A percentile compares a stretch with the other conserved stretches of the same genome.
Conservation (phyloP, 2,329 filamentous ascomycete species). For the Hypomyces perniciosus region DNA sequence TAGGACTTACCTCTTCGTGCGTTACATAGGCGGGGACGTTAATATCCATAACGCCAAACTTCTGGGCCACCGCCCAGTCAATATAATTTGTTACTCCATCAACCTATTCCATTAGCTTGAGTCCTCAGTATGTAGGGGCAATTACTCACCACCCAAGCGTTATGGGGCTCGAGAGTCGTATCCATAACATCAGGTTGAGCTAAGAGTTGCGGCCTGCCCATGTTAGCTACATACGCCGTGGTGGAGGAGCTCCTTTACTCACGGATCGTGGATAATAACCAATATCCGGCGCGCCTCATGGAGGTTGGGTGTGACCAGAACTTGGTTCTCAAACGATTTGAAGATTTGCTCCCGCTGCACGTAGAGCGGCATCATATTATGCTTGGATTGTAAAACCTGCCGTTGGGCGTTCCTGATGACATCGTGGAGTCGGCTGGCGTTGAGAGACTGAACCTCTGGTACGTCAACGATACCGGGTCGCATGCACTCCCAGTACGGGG, state of each 20-base stretch:
- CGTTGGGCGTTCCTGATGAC: slow-evolving; percentile 73
- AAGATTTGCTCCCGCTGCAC: slow-evolving; percentile 69
- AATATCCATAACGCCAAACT: slow-evolving; percentile 82
- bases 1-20: slow-evolving; percentile 46
- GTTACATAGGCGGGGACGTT: slow-evolving; percentile 79
- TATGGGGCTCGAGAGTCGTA: slow-evolving; percentile 71
- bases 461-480: slow-evolving; percentile 59
- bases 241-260: slow-evolving; percentile 30
- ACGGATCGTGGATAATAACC: slow-evolving; percentile 88
- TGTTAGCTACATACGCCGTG: slow-evolving; percentile 11
- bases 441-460: slow-evolving; percentile 44
- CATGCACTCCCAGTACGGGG: slow-evolving; percentile 83
- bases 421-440: slow-evolving; percentile 65
- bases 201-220: slow-evolving; percentile 57
- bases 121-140: background rate
- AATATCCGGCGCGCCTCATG: slow-evolving; percentile 62
- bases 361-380: slow-evolving; percentile 73
- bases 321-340: slow-evolving; percentile 78
- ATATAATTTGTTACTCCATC: slow-evolving; percentile 78
- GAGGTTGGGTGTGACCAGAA: slow-evolving; percentile 72
- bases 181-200: slow-evolving; percentile 64
- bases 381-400: slow-evolving; percentile 61
- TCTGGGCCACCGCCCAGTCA: slow-evolving; percentile 71
- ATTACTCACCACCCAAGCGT: slow-evolving; percentile 73
- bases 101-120: slow-evolving; percentile 48